Evolutionary conservation across 2,329 filamentous ascomycete species (phyloP), one percentile per base, ranked within the genome.

Genomic region (Diaporthe sp.): DNA sequence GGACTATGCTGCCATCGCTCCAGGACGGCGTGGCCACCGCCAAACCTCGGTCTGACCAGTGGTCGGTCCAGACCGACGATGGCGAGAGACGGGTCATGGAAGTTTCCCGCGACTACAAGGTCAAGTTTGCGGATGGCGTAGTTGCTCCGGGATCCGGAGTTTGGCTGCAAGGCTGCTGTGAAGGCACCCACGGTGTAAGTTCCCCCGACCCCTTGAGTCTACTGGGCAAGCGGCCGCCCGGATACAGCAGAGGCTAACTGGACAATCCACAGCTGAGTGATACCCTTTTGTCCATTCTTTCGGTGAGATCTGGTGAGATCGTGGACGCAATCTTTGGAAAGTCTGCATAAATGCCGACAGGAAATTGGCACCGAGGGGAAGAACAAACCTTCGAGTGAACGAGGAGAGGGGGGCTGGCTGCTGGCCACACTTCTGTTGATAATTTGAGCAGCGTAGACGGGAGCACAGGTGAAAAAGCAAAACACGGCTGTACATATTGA

Each of bases 131-230:
- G 66, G 85, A 89, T 1, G 92, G 90, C 40, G 88, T 89, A 64
- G 93, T 98, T 45, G 89, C 91, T n/a, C 81, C 88, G 0, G 91
- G 92, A 58, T 93, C 95, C 19, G 96, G 96, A 4, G 88, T 98
- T 74, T 98, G 94, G 93, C 87, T 98, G 79, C 97, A 98, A 83
- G 96, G 96, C 42, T 98, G 96, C 86, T 97, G 95, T 82, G 96
- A 98, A 86, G 91, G 89, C 76, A 97, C 95, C 45, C 96, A 98
- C 83, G 96, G 96, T 75, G 93, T 96, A 89, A 91, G 93, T 92
- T 55, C 42, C 40, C 70, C 72, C 15, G 42, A 71, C 22, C 54
- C 40, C 54, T 30, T 60, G 25, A 55, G 28, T 4, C 28, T 33
- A 75, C 35, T 58, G 30, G 47, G 15, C 42, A 30, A 75, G 30